These are phyloP conservation scores for Lactarius deliciosus DNA, from an alignment of 768 basidiomycete species.

Conservation along the genomic window DNA sequence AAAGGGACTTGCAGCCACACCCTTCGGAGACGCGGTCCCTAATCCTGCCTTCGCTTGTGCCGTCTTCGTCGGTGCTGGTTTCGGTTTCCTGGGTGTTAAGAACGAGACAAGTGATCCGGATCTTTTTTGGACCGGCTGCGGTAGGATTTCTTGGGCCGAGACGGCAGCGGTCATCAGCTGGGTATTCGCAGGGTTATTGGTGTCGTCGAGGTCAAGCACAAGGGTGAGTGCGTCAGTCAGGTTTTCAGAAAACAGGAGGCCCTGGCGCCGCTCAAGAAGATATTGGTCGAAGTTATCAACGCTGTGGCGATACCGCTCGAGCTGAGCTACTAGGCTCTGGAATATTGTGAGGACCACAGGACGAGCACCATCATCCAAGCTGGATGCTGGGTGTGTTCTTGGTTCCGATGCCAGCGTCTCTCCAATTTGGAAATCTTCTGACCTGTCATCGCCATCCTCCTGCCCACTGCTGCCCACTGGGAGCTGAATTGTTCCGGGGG, in stretches of 20 bases:
- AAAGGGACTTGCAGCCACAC: constrained; percentile 71
- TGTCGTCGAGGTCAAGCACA: constrained; percentile 59
- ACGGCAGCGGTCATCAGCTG: constrained; percentile 34
- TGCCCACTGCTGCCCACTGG: constrained; percentile 30
- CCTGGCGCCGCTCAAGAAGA: constrained; percentile 82
- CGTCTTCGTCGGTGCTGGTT: constrained; percentile 36
- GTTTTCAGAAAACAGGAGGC: constrained; percentile 89
- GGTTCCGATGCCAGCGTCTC: constrained; percentile 59
- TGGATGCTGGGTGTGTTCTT: constrained; percentile 59
- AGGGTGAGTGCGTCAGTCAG: constrained; percentile 84
- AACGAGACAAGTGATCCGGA: constrained; percentile 71
- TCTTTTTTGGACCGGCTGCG: constrained; percentile 54
- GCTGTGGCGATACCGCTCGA: constrained; percentile 73
- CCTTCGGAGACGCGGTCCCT: constrained; percentile 51
- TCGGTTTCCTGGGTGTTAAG: constrained; percentile 73
- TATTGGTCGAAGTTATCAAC: constrained; percentile 83
- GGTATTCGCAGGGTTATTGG: constrained; percentile 31
- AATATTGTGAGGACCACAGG: constrained; percentile 83
- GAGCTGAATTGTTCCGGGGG: constrained; percentile 26
- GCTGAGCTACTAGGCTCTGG: constrained; percentile 73
- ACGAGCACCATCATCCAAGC: constrained; percentile 67
- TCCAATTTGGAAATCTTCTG: constrained; percentile 73
- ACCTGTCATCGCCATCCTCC: constrained; percentile 74
- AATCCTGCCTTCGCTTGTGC: constrained; percentile 36
- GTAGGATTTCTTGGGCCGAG: constrained; percentile 38